Evolutionary conservation across 2,329 filamentous ascomycete species (phyloP).

Genomic region (Paracoccidioides brasiliensis): DNA sequence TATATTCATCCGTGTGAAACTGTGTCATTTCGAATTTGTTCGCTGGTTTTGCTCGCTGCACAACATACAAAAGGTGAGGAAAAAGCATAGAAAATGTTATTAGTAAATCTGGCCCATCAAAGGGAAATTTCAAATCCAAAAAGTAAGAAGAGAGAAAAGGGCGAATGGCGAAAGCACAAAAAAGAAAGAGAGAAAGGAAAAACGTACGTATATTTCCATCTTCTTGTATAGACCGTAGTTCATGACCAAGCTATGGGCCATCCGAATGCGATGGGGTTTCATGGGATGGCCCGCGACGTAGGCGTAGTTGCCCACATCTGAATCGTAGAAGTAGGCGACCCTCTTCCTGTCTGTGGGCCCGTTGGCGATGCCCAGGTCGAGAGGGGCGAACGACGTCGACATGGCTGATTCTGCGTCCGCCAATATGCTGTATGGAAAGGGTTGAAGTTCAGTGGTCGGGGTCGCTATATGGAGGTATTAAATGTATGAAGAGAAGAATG

Average conservation of each 20-base stretch:
- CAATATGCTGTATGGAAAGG: background rate
- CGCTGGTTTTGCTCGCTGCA: constrained; percentile 63
- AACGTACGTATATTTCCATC: constrained; percentile 55
- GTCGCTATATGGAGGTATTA: background rate
- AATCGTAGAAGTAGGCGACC: constrained; percentile 97
- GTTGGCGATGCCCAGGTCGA: constrained; percentile 41
- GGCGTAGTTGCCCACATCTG: constrained; percentile 94
- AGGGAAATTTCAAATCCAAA: too few relatives aligned
- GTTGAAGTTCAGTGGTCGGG: background rate
- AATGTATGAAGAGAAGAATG: background rate
- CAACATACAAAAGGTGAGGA: background rate
- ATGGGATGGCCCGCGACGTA: constrained; percentile 66
- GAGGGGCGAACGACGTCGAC: constrained; percentile 38
- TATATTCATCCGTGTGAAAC: constrained; percentile 61
- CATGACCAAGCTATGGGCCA: constrained; percentile 55
- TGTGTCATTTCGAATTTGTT: constrained; percentile 60
- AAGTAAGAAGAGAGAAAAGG: background rate
- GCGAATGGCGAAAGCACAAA: constrained; percentile 15
- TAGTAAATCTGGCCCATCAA: background rate
- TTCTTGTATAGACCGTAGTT: constrained; percentile 62
- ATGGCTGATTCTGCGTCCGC: constrained; percentile 22
- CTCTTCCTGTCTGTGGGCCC: constrained; percentile 53
- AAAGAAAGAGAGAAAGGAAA: background rate
- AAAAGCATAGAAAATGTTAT: constrained; percentile 21
- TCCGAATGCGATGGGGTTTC: constrained; percentile 55